phyloP scores from a whole-genome alignment of 148 eudicot species.

The Fagopyrum tataricum region DNA sequence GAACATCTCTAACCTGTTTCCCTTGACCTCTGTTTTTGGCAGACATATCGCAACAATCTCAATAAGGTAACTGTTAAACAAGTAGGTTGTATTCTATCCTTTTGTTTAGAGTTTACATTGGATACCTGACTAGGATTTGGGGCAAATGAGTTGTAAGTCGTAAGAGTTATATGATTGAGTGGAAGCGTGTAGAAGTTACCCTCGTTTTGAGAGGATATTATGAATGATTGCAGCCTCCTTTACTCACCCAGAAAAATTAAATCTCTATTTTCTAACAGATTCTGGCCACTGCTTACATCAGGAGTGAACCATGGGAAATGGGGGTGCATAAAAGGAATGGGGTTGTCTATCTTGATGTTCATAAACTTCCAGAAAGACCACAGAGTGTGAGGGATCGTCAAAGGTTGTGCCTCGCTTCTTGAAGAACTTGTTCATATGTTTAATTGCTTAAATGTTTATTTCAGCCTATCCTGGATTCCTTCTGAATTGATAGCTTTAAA shows the following conservation, averaged over 20 bases:
- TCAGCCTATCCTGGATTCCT: neutral
- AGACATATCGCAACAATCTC: slow-evolving; percentile 98
- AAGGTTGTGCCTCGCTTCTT: slow-evolving; percentile 36
- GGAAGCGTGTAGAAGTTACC: neutral
- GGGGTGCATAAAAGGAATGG: slow-evolving; percentile 99
- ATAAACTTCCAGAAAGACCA: slow-evolving; percentile 90
- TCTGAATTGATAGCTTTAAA: neutral
- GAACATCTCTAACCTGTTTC: slow-evolving; percentile 14
- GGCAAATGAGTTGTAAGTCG: neutral
- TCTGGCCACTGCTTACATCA: slow-evolving; percentile 86
- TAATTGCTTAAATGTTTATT: neutral
- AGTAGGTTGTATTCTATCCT: neutral
- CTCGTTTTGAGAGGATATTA: neutral
- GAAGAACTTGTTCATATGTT: neutral
- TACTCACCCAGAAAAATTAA: neutral
- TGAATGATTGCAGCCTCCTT: neutral
- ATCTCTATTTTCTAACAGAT: slow-evolving; percentile 43
- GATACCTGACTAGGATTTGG: neutral
- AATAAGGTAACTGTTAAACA: slow-evolving; percentile 62
- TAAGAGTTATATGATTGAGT: neutral
- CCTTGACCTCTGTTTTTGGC: slow-evolving; percentile 21
- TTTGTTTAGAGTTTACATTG: neutral
- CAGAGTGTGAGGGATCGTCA: slow-evolving; percentile 72
- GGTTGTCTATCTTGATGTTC: slow-evolving; percentile 93
- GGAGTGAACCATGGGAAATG: slow-evolving; percentile 99